phyloP scores from a whole-genome alignment of 2,329 filamentous ascomycete species.

The Sclerotinia glacialis region DNA sequence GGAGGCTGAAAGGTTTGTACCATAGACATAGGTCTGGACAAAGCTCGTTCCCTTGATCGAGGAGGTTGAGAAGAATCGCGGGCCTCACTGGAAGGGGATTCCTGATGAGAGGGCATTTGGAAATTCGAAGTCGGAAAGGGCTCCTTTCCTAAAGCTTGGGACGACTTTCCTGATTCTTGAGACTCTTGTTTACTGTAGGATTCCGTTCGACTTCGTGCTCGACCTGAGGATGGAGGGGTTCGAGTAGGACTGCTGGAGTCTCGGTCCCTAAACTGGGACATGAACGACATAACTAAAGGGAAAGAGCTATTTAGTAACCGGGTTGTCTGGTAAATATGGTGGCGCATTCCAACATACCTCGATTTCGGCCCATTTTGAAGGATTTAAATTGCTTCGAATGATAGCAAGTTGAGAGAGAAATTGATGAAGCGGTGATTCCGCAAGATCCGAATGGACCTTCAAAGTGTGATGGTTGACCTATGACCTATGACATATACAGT shows the following conservation, averaged over 20 bases:
- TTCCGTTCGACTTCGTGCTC: constrained; percentile 28
- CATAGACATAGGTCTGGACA: constrained; percentile 74
- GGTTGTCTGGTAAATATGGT: constrained; percentile 4
- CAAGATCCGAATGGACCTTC: constrained; percentile 28
- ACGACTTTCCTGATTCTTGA: constrained; percentile 8
- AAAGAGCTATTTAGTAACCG: constrained; percentile 16
- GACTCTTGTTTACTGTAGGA: constrained; percentile 26
- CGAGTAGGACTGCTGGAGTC: constrained; percentile 39
- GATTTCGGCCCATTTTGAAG: constrained; percentile 39
- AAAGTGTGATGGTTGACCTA: constrained; percentile 18
- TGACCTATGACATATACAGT: constrained; percentile 25
- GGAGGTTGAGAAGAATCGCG: constrained; percentile 34
- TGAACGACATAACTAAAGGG: constrained; percentile 75
- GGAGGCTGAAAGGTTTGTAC: constrained; percentile 81
- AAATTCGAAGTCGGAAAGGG: constrained; percentile 17
- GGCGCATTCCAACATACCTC: constrained; percentile 36
- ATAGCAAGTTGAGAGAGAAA: neutral
- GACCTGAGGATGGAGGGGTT: constrained; percentile 33
- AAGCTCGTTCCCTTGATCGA: constrained; percentile 45
- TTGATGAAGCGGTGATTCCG: constrained; percentile 26
- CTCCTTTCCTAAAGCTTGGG: constrained; percentile 1
- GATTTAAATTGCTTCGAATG: constrained; percentile 5
- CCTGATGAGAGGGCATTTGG: constrained; percentile 8
- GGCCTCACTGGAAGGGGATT: constrained; percentile 7
- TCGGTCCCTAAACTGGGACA: constrained; percentile 65